phyloP scores from a whole-genome alignment of 805 yeast species.

The Naumovozyma baii region DNA sequence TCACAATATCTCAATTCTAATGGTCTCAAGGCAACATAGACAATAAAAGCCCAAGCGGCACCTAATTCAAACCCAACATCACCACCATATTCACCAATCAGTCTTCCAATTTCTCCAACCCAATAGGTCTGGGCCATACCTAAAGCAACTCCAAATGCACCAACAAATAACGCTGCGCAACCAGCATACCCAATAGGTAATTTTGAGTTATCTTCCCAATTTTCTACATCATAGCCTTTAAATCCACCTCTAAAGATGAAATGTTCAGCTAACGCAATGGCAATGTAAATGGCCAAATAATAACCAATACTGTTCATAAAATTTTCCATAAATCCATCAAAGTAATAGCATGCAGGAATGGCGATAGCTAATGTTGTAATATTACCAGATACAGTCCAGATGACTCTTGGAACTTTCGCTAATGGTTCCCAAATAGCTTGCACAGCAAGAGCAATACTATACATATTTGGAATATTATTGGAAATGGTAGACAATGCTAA shows the following conservation, averaged over 20 bases:
- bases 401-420: conserved; percentile 64
- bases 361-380: conserved; percentile 71
- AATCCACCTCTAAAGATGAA: conserved; percentile 61
- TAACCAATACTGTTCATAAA: conserved; percentile 89
- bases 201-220: conserved; percentile 44
- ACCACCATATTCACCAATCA: conserved; percentile 61
- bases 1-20: conserved; percentile 58
- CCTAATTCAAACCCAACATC: conserved; percentile 80
- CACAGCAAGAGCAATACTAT: conserved; percentile 77
- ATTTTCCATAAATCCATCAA: conserved; percentile 61
- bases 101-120: conserved; percentile 52
- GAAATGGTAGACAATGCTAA: conserved; percentile 80
- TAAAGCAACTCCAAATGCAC: conserved; percentile 75
- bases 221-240: conserved; percentile 50
- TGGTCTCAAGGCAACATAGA: conserved; percentile 47
- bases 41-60: conserved; percentile 52
- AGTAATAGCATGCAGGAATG: conserved; percentile 75
- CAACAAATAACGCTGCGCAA: conserved; percentile 65
- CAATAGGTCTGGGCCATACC: conserved; percentile 89
- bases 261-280: conserved; percentile 68
- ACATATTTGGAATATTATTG: conserved; percentile 87
- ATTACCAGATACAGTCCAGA: conserved; percentile 73
- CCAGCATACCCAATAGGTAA: conserved; percentile 77
- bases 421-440: conserved; percentile 74
- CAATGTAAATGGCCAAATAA: conserved; percentile 78